These are phyloP conservation scores for Cordyceps fumosorosea DNA, from an alignment of 2,329 filamentous ascomycete genomes.

Conservation along the genomic window DNA sequence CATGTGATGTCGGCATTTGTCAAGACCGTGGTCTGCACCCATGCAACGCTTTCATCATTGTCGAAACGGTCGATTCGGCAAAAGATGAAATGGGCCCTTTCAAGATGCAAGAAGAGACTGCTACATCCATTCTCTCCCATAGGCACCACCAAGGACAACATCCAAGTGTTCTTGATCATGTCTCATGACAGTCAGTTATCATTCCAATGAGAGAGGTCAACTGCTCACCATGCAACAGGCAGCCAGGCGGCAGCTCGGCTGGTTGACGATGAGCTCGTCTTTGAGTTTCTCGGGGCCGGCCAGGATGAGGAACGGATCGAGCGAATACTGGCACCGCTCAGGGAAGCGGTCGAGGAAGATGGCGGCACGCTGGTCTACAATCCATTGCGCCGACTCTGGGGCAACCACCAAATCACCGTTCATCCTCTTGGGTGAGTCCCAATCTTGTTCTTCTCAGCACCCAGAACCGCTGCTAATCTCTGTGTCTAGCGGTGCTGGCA, in stretches of 20 bases:
- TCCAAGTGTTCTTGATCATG: constrained; percentile 61
- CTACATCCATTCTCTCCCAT: constrained; percentile 29
- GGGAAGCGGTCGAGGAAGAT: constrained; percentile 47
- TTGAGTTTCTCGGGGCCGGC: constrained; percentile 55
- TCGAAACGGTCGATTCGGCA: background rate
- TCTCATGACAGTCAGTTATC: constrained; percentile 49
- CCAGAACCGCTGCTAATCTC: background rate
- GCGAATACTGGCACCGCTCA: constrained; percentile 44
- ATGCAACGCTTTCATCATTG: background rate
- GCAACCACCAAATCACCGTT: constrained; percentile 54
- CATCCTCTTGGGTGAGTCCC: constrained; percentile 50
- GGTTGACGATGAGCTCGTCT: constrained; percentile 50
- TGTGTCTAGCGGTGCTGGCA: constrained; percentile 47
- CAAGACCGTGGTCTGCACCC: constrained; percentile 47
- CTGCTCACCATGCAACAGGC: constrained; percentile 23
- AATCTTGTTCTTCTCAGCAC: background rate
- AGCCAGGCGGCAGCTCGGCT: constrained; percentile 55
- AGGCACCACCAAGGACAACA: constrained; percentile 25
- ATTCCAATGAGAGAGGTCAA: background rate
- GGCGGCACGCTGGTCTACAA: constrained; percentile 55
- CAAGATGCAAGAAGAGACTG: background rate
- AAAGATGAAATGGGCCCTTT: background rate
- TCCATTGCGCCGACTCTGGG: constrained; percentile 50
- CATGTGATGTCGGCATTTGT: constrained; percentile 49
- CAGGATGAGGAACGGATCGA: constrained; percentile 46